A percentile compares a stretch with the other conserved stretches of the same genome.
Conservation (phyloP, 1,139 yeast species). For the Groenewaldozyma sp. region DNA sequence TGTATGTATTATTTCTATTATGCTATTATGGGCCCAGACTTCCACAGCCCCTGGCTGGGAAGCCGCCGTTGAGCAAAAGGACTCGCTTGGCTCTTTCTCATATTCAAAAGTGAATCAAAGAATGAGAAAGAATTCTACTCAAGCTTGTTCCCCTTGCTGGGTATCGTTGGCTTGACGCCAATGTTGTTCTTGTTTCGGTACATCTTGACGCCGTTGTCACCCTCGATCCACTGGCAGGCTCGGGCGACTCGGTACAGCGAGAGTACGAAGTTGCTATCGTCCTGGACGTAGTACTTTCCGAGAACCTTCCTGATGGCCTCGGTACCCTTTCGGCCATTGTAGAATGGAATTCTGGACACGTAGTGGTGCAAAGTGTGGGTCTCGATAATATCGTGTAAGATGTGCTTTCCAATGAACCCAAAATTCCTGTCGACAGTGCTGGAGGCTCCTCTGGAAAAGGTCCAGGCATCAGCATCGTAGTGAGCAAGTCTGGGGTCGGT, state of each 20-base stretch:
- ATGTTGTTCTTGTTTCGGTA: slow-evolving; percentile 59
- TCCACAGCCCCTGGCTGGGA: too few species aligned
- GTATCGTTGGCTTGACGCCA: slow-evolving; percentile 26
- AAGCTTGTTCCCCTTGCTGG: background rate
- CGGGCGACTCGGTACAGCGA: slow-evolving; percentile 65
- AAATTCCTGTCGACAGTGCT: slow-evolving; percentile 79
- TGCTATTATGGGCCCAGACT: too few species aligned
- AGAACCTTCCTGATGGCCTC: slow-evolving; percentile 70
- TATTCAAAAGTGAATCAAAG: slow-evolving; percentile 5
- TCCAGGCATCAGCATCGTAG: slow-evolving; percentile 68
- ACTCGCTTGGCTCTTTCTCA: too few species aligned
- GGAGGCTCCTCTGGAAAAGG: slow-evolving; percentile 82
- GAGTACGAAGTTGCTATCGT: slow-evolving; percentile 63
- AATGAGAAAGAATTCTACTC: background rate
- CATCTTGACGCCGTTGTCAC: slow-evolving; percentile 69
- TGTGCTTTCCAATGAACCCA: slow-evolving; percentile 70
- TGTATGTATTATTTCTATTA: slow-evolving; percentile 11
- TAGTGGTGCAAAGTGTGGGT: slow-evolving; percentile 85
- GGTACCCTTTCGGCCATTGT: slow-evolving; percentile 74
- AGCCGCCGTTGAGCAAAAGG: too few species aligned
- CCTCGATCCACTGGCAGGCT: slow-evolving; percentile 76
- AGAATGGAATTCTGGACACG: slow-evolving; percentile 77
- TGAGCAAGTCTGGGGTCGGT: slow-evolving; percentile 76
- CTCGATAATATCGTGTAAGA: slow-evolving; percentile 84
- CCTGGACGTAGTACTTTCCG: slow-evolving; percentile 67